Evolutionary conservation across 495 filamentous ascomycete species (phyloP).

Genomic region (Haplographium delicatum): DNA sequence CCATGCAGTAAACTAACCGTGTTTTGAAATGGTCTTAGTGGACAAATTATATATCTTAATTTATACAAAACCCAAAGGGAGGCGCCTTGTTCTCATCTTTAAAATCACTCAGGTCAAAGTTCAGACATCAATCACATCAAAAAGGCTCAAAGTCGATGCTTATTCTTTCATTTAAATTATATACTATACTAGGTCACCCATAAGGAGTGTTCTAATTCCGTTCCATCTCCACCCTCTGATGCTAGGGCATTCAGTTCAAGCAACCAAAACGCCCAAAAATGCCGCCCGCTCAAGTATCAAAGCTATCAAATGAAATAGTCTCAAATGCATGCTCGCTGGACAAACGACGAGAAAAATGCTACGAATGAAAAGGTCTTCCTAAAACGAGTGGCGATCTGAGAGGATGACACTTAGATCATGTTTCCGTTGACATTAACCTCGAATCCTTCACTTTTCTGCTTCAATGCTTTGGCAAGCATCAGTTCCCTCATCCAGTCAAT

Average conservation of each 20-base stretch:
- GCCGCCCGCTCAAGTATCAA: slow-evolving; percentile 14
- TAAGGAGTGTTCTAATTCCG: slow-evolving; percentile 15
- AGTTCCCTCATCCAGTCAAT: slow-evolving; percentile 99
- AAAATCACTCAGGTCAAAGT: too few relatives aligned
- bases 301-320: slow-evolving; percentile 5
- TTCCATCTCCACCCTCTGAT: background rate
- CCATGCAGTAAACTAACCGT: too few relatives aligned
- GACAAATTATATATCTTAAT: too few relatives aligned
- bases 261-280: slow-evolving; percentile 13
- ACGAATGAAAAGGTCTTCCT: background rate
- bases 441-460: slow-evolving; percentile 75
- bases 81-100: too few relatives aligned
- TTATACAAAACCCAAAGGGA: too few relatives aligned
- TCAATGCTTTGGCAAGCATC: slow-evolving; percentile 90
- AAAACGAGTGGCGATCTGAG: slow-evolving; percentile 2
- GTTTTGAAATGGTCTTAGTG: too few relatives aligned
- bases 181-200: too few relatives aligned
- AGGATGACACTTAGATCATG: slow-evolving; percentile 48
- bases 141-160: too few relatives aligned
- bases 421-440: slow-evolving; percentile 79
- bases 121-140: too few relatives aligned
- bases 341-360: background rate
- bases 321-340: slow-evolving; percentile 10
- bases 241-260: background rate
- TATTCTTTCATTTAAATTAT: too few relatives aligned